Percentiles rank a stretch among this genome's conserved stretches.
Evolutionary conservation across 1,139 yeast genomes (phyloP).

Genomic region (Yamadazyma atlantica): DNA sequence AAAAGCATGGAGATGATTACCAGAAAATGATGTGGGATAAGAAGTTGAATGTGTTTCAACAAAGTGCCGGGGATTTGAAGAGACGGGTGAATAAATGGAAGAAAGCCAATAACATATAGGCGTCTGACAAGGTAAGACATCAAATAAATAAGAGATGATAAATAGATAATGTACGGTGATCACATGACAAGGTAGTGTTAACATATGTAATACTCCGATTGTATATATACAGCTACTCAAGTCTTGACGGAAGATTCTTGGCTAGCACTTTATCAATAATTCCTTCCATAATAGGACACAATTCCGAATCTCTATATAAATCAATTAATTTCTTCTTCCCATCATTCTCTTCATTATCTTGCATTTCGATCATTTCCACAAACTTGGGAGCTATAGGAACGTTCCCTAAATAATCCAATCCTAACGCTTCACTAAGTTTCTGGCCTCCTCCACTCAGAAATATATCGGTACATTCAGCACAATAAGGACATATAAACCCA

Average conservation of each 20-base stretch:
- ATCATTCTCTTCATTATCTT: conserved; percentile 23
- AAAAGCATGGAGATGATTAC: conserved; percentile 85
- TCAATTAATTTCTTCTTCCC: conserved; percentile 26
- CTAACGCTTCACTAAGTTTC: conserved; percentile 57
- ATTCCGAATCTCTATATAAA: conserved; percentile 35
- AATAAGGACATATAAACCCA: conserved; percentile 63
- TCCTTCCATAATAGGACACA: conserved; percentile 49
- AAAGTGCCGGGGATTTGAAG: conserved; percentile 79
- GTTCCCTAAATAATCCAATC: conserved; percentile 72
- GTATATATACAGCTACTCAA: no score
- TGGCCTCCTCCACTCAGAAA: conserved; percentile 95
- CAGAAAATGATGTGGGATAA: conserved; percentile 91
- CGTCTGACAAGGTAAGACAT: no score
- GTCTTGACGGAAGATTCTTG: conserved; percentile 35
- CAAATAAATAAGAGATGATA: no score
- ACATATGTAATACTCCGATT: no score
- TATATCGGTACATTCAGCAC: conserved; percentile 88
- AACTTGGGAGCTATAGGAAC: conserved; percentile 93
- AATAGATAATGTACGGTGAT: no score
- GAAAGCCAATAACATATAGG: conserved; percentile 30
- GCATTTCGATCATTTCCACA: conserved; percentile 77
- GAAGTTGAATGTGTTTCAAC: conserved; percentile 80
- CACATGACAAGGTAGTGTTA: no score
- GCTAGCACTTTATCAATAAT: conserved; percentile 49
- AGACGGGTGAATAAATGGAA: conserved; percentile 70